phyloP scores from a whole-genome alignment of 1,284 basidiomycete genomes.

The Volvariella surrecta region DNA sequence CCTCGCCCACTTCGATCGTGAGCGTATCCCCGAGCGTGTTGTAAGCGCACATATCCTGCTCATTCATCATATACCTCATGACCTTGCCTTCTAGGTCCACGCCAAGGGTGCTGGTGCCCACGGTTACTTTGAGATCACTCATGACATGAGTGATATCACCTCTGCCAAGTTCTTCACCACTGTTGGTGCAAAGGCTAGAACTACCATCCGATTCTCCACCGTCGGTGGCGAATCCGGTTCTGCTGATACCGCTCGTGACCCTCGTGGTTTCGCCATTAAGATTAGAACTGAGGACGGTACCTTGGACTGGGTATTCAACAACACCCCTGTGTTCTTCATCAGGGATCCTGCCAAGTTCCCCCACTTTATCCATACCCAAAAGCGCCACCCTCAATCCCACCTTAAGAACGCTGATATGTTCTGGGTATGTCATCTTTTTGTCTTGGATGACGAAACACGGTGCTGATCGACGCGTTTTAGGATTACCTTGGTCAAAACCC shows the following conservation, averaged over 20 bases:
- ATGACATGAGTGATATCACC: conserved; percentile 76
- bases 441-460: conserved; percentile 3
- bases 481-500: conserved; percentile 91
- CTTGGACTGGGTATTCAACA: conserved; percentile 90
- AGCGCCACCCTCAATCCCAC: conserved; percentile 86
- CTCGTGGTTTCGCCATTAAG: conserved; percentile 90
- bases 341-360: conserved; percentile 79
- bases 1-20: conserved; percentile 86
- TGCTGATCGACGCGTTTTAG: conserved; percentile 26
- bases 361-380: conserved; percentile 95
- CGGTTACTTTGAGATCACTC: conserved; percentile 85
- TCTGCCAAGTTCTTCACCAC: conserved; percentile 64
- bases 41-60: conserved; percentile 28
- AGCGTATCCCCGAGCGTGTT: conserved; percentile 94
- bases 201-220: conserved; percentile 82
- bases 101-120: conserved; percentile 87
- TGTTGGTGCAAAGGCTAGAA: conserved; percentile 61
- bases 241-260: conserved; percentile 86
- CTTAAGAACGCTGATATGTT: conserved; percentile 77
- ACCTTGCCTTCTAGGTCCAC: conserved; percentile 46
- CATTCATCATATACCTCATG: not conserved
- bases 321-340: conserved; percentile 88
- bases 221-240: conserved; percentile 86
- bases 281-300: conserved; percentile 85
- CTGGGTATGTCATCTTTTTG: conserved; percentile 43